Conservation (phyloP, 257 asterid species). For the Striga asiatica region DNA sequence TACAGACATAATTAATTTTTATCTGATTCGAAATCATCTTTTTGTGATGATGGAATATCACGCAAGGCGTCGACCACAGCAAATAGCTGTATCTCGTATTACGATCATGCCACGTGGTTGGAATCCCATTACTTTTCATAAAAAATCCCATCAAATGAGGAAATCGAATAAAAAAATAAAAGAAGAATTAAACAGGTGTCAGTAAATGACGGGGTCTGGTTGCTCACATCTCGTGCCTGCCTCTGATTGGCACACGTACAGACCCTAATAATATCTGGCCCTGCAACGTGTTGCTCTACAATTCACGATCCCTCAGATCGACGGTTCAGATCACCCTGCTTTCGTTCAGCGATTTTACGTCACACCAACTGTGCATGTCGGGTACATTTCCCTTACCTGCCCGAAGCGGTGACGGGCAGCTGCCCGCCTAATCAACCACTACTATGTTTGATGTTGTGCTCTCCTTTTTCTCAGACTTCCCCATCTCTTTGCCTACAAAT, state of each 20-base stretch:
- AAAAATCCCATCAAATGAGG: too few species aligned
- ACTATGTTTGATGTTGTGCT: constrained; percentile 34
- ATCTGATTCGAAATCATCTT: too few species aligned
- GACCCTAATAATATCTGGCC: neutral
- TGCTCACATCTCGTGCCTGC: constrained; percentile 12
- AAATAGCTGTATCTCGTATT: too few species aligned
- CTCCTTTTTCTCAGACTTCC: constrained; percentile 11
- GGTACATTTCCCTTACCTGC: constrained; percentile 42
- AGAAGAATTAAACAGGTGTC: too few species aligned
- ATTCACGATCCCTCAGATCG: neutral
- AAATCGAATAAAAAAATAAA: too few species aligned
- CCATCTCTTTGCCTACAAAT: neutral
- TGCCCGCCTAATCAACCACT: constrained; percentile 50
- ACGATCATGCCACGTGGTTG: too few species aligned
- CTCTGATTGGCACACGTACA: constrained; percentile 57
- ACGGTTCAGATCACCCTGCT: constrained; percentile 25
- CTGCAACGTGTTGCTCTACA: constrained; percentile 34
- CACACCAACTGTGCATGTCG: constrained; percentile 59
- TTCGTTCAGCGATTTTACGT: constrained; percentile 38
- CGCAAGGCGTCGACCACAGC: too few species aligned
- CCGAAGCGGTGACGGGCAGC: constrained; percentile 87
- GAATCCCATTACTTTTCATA: too few species aligned
- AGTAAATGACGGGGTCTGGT: constrained; percentile 23
- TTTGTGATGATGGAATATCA: too few species aligned
- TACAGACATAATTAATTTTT: too few species aligned